Conservation (phyloP, 768 basidiomycete species). For the Agrocybe pediades region DNA sequence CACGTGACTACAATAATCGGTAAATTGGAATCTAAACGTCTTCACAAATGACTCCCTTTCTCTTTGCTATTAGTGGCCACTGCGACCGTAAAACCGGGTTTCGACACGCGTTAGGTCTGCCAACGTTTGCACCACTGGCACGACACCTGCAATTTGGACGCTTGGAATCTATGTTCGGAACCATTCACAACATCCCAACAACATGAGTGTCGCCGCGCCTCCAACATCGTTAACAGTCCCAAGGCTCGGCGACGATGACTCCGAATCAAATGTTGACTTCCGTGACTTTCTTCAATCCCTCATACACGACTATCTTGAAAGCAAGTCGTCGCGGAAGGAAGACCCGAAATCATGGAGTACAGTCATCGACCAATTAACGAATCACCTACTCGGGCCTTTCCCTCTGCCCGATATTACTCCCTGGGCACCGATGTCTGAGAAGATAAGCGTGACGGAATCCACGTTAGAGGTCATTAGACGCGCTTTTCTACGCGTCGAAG, state of each 20-base stretch:
- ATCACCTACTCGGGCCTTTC: slow-evolving; percentile 54
- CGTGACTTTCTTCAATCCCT: slow-evolving; percentile 44
- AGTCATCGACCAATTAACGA: slow-evolving; percentile 52
- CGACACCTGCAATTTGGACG: too few relatives aligned
- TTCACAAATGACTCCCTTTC: too few relatives aligned
- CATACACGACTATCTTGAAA: slow-evolving; percentile 35
- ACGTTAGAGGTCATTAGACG: slow-evolving; percentile 57
- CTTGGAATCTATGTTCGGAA: too few relatives aligned
- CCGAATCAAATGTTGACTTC: slow-evolving; percentile 38
- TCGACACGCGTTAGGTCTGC: too few relatives aligned
- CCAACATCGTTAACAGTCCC: slow-evolving; percentile 32
- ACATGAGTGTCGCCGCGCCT: slow-evolving; percentile 22
- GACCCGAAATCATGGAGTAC: slow-evolving; percentile 47
- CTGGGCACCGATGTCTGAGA: slow-evolving; percentile 61
- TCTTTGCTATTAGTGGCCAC: too few relatives aligned
- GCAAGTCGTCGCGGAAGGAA: slow-evolving; percentile 31
- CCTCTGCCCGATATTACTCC: slow-evolving; percentile 50
- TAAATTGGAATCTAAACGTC: neutral
- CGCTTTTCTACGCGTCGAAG: slow-evolving; percentile 49
- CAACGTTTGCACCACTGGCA: too few relatives aligned
- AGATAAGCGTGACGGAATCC: slow-evolving; percentile 52
- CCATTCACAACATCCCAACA: neutral
- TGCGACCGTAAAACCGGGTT: too few relatives aligned
- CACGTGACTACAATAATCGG: neutral
- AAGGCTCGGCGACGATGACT: slow-evolving; percentile 27